phyloP scores from a whole-genome alignment of 495 filamentous ascomycete genomes.

The Tuber umbilicatum region DNA sequence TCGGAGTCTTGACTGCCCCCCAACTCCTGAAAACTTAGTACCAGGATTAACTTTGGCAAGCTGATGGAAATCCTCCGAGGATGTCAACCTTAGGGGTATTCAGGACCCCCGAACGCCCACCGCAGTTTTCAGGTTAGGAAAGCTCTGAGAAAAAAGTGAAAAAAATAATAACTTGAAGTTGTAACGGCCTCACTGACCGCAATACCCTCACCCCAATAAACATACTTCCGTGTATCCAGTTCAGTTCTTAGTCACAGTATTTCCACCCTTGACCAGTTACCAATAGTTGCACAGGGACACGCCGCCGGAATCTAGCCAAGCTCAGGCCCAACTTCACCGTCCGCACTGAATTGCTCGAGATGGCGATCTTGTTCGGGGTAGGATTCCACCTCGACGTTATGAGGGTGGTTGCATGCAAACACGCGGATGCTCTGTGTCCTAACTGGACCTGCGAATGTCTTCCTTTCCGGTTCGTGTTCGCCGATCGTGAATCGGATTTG shows the following conservation, averaged over 20 bases:
- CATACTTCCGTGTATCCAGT: neutral
- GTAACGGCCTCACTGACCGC: neutral
- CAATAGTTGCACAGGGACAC: neutral
- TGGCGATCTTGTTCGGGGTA: neutral
- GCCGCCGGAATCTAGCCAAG: neutral
- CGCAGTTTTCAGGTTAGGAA: neutral
- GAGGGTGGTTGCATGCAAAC: neutral
- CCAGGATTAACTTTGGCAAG: neutral
- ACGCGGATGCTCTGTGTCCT: neutral
- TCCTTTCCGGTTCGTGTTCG: neutral
- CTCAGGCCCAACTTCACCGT: neutral
- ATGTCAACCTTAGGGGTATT: neutral
- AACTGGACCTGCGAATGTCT: neutral
- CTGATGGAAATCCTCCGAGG: neutral
- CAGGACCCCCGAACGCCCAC: neutral
- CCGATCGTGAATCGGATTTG: neutral
- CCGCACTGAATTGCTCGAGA: neutral
- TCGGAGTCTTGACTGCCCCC: neutral
- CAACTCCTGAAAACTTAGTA: neutral
- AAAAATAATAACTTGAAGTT: neutral
- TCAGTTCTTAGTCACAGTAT: neutral
- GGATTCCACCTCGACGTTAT: neutral
- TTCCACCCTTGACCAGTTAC: neutral
- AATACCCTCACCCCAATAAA: neutral
- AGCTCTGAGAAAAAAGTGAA: neutral